Evolutionary conservation across 768 basidiomycete species (phyloP), one percentile per base, ranked within the genome.

Genomic region (Pisolithus tinctorius): DNA sequence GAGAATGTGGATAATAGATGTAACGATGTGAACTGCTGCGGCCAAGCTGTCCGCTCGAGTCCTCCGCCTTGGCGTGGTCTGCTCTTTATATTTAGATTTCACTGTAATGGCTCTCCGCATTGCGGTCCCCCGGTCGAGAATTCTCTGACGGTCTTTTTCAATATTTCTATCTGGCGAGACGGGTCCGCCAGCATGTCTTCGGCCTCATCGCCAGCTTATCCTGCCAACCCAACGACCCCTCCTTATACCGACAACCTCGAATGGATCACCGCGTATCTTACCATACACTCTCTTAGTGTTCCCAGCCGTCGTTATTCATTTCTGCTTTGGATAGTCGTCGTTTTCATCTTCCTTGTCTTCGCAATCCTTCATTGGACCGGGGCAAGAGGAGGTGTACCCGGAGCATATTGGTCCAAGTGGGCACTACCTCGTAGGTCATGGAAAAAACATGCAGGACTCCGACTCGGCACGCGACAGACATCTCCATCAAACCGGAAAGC

Each of bases 331-430:
- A 57, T 83, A n/a, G 65, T 67, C 14, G 66, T 85, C 53, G 71
- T 64, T 17, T 51, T 70, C 51, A 55, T 75, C 42, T 70, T 76
- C 56, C 46, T 79, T 53, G 47, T 59, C 10, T 71, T 73, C 48
- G 68, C 73, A 16, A 25, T 73, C 25, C 58, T 77, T 29, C 79
- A 78, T 52, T 71, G 71, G 65, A 65, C 73, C 13, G 71, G 73
- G 38, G 57, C 67, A 23, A 64, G 70, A 30, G 71, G 68, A 11
- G 72, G 80, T 6, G 64, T 66, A 2, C 8, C 76, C 1, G 80
- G 80, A 20, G 80, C 82, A 2, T 50, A 69, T 23, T 86, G 81
- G 78, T 73, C 66, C 17, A 81, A 78, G 64, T 83, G 81, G 78
- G 60, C 78, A 6, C 52, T 85, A 16, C 75, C 81, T 16, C 70